Evolutionary conservation across 1,284 basidiomycete species (phyloP).

Genomic region (Fomitopsis schrenkii): DNA sequence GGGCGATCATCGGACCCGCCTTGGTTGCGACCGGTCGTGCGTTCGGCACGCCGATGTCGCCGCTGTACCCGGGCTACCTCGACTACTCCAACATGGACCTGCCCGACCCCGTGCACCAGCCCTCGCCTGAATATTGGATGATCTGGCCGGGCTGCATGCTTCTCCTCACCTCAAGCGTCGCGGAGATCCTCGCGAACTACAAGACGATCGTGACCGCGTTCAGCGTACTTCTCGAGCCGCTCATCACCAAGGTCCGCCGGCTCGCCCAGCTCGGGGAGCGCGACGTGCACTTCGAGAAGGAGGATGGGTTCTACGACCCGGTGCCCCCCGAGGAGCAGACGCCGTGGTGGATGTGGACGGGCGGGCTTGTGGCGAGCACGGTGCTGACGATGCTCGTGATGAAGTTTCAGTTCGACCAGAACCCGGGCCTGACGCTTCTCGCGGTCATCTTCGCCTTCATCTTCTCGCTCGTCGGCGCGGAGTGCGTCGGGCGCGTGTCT

Average conservation of each 20-base stretch:
- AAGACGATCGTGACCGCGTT: conserved; percentile 11
- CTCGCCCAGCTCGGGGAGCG: neutral
- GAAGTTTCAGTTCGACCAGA: conserved; percentile 43
- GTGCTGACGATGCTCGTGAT: conserved; percentile 53
- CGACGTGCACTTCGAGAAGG: conserved; percentile 23
- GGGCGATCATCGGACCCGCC: conserved; percentile 59
- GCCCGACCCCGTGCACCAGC: conserved; percentile 29
- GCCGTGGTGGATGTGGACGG: conserved; percentile 51
- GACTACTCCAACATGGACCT: conserved; percentile 32
- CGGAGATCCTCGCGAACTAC: conserved; percentile 18
- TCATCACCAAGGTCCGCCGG: conserved; percentile 6
- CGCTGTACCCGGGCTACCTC: conserved; percentile 41
- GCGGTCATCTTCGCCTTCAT: conserved; percentile 65
- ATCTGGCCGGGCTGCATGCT: conserved; percentile 61
- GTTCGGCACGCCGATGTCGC: conserved; percentile 34
- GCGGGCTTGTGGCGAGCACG: conserved; percentile 45
- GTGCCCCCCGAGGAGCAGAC: conserved; percentile 48
- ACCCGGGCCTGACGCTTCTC: conserved; percentile 54
- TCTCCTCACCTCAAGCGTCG: conserved; percentile 39
- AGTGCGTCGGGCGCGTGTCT: conserved; percentile 55
- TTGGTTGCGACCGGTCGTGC: conserved; percentile 51
- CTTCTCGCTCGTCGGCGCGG: conserved; percentile 43
- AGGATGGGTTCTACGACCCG: conserved; percentile 38
- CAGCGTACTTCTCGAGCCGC: conserved; percentile 10
- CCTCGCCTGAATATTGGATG: conserved; percentile 66